phyloP scores from a whole-genome alignment of 2,329 filamentous ascomycete species.

The Plectosphaerella cucumerina region DNA sequence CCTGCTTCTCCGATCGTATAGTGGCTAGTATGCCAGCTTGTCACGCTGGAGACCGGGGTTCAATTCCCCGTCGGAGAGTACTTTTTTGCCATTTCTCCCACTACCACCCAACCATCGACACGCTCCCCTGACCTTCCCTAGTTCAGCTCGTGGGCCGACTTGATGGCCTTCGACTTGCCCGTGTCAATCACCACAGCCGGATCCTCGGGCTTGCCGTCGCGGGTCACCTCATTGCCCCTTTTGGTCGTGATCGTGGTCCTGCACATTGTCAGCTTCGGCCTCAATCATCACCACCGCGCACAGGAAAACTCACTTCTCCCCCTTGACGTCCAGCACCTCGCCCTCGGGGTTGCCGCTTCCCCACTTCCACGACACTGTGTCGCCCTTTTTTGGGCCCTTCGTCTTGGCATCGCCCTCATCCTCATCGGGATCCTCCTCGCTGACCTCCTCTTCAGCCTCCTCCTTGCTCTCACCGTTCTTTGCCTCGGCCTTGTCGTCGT shows the following conservation, averaged over 20 bases:
- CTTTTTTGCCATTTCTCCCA: not conserved
- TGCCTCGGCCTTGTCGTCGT: conserved; percentile 11
- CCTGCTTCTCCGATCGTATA: too few relatives aligned
- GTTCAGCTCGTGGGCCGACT: conserved; percentile 34
- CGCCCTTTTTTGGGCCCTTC: conserved; percentile 32
- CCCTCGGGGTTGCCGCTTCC: conserved; percentile 36
- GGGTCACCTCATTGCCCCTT: conserved; percentile 33
- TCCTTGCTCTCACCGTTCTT: conserved; percentile 4
- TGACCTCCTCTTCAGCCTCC: conserved; percentile 7
- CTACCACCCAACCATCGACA: conserved; percentile 11
- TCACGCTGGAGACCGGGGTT: too few relatives aligned
- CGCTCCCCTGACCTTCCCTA: conserved; percentile 17
- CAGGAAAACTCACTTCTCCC: conserved; percentile 28
- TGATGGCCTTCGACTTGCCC: conserved; percentile 36
- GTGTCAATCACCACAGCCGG: conserved; percentile 34
- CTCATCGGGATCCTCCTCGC: conserved; percentile 9
- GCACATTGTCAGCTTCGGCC: not conserved
- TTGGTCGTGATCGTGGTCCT: conserved; percentile 36
- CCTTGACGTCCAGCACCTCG: conserved; percentile 39
- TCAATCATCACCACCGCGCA: not conserved
- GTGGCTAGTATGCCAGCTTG: too few relatives aligned
- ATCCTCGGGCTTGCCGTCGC: conserved; percentile 33
- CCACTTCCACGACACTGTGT: conserved; percentile 44
- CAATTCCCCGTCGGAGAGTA: too few relatives aligned
- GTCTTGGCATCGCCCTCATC: conserved; percentile 13